Conservation (phyloP, 2,329 filamentous ascomycete species). For the Rhytidhysteron rufulum region DNA sequence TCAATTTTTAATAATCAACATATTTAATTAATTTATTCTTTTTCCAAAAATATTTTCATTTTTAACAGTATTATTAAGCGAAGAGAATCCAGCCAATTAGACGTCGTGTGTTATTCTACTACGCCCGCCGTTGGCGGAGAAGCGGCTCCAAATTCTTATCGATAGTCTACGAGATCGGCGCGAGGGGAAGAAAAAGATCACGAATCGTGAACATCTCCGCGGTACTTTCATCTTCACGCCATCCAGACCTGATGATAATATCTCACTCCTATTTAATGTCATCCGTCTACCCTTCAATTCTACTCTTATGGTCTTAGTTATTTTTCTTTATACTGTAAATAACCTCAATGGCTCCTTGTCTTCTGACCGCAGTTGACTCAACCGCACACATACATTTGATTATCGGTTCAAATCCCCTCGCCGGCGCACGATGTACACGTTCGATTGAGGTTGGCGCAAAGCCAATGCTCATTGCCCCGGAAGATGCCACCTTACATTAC, state of each 20-base stretch:
- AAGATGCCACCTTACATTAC: constrained; percentile 57
- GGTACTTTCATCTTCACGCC: background rate
- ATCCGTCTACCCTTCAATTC: background rate
- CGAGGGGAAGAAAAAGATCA: constrained; percentile 1
- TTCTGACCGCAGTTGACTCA: constrained; percentile 71
- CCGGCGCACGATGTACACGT: constrained; percentile 75
- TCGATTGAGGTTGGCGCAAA: constrained; percentile 77
- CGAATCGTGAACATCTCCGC: background rate
- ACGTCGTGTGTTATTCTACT: too few species aligned
- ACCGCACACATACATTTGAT: constrained; percentile 74
- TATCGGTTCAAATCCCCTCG: constrained; percentile 80
- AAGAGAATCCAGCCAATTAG: too few species aligned
- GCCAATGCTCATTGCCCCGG: constrained; percentile 74
- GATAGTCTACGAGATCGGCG: constrained; percentile 1
- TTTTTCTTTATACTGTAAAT: background rate
- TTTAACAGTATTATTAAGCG: too few species aligned
- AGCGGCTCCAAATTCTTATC: too few species aligned
- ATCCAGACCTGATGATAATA: background rate
- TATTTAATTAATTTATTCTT: too few species aligned
- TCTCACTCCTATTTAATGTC: background rate
- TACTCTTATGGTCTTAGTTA: background rate
- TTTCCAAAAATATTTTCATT: too few species aligned
- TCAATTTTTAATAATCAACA: too few species aligned
- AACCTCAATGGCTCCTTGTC: constrained; percentile 46
- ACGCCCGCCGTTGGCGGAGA: too few species aligned